A percentile compares a stretch with the other conserved stretches of the same genome.
phyloP scores from a whole-genome alignment of 495 filamentous ascomycete genomes.

The Podospora tetraspora region DNA sequence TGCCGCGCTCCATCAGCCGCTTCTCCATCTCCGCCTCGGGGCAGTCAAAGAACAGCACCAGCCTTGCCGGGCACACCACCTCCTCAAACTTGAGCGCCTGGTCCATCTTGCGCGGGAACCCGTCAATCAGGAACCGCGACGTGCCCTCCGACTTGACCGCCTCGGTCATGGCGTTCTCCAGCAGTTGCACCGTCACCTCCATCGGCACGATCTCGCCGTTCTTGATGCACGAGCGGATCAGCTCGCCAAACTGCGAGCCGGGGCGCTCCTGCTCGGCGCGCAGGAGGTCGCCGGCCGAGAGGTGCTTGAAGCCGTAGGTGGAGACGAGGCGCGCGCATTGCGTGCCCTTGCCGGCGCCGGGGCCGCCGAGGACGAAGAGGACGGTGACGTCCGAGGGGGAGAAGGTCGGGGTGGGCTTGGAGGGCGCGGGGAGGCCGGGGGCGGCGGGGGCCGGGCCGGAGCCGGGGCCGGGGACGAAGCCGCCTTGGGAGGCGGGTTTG shows the following conservation, averaged over 20 bases:
- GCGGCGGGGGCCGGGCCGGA: conserved; percentile 11
- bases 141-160: conserved; percentile 36
- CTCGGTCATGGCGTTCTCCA: conserved; percentile 86
- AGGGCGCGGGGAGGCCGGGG: conserved; percentile 40
- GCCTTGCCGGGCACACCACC: conserved; percentile 70
- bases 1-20: conserved; percentile 77
- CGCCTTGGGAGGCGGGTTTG: neutral
- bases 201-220: conserved; percentile 95
- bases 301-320: conserved; percentile 89
- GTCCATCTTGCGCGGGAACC: conserved; percentile 95
- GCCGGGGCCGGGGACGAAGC: neutral
- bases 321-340: conserved; percentile 84
- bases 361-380: conserved; percentile 78
- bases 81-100: conserved; percentile 91
- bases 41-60: conserved; percentile 89
- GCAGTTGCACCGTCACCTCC: conserved; percentile 91
- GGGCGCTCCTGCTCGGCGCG: conserved; percentile 85
- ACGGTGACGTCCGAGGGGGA: conserved; percentile 74
- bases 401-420: conserved; percentile 66
- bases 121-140: conserved; percentile 77
- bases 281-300: conserved; percentile 88
- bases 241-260: conserved; percentile 77
- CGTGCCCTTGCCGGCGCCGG: conserved; percentile 74
- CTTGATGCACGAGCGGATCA: conserved; percentile 86
- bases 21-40: conserved; percentile 81